Percentiles rank a stretch among this genome's conserved stretches.
Evolutionary conservation across 2,329 filamentous ascomycete genomes (phyloP).

Genomic region (Spiromastix sp.): DNA sequence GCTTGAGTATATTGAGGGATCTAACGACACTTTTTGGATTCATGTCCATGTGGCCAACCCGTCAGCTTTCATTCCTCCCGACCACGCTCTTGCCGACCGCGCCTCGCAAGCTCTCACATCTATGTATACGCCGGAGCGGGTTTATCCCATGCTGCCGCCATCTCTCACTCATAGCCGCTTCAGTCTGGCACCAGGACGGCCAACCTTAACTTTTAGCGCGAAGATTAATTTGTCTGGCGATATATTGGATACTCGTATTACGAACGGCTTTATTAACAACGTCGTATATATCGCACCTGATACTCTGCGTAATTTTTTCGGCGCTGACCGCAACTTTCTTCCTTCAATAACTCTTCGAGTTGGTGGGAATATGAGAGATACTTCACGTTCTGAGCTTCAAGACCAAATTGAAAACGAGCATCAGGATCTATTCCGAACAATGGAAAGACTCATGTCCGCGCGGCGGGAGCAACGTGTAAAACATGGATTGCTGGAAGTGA

Average conservation of each 20-base stretch:
- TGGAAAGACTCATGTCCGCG: constrained; percentile 29
- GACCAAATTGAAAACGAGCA: constrained; percentile 24
- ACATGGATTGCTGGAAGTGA: constrained; percentile 31
- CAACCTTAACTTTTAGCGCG: constrained; percentile 51
- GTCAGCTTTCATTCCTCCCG: constrained; percentile 47
- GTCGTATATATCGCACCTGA: constrained; percentile 43
- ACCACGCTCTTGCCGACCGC: constrained; percentile 43
- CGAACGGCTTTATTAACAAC: constrained; percentile 44
- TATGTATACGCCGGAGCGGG: constrained; percentile 43
- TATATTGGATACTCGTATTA: constrained; percentile 44
- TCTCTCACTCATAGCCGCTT: constrained; percentile 41
- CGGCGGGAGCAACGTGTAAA: constrained; percentile 25
- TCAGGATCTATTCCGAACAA: constrained; percentile 22
- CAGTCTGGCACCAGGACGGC: constrained; percentile 43
- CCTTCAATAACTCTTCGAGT: constrained; percentile 18
- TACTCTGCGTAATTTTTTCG: constrained; percentile 28
- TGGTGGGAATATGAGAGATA: constrained; percentile 20
- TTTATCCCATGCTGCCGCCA: constrained; percentile 47
- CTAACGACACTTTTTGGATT: constrained; percentile 43
- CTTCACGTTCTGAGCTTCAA: constrained; percentile 15
- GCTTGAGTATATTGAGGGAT: constrained; percentile 39
- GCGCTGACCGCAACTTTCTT: constrained; percentile 13
- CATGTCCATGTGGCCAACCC: constrained; percentile 56
- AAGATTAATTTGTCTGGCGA: constrained; percentile 42
- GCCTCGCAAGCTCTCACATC: constrained; percentile 45